Conservation (phyloP, 2,329 filamentous ascomycete genomes). For the Exophiala spinifera region DNA sequence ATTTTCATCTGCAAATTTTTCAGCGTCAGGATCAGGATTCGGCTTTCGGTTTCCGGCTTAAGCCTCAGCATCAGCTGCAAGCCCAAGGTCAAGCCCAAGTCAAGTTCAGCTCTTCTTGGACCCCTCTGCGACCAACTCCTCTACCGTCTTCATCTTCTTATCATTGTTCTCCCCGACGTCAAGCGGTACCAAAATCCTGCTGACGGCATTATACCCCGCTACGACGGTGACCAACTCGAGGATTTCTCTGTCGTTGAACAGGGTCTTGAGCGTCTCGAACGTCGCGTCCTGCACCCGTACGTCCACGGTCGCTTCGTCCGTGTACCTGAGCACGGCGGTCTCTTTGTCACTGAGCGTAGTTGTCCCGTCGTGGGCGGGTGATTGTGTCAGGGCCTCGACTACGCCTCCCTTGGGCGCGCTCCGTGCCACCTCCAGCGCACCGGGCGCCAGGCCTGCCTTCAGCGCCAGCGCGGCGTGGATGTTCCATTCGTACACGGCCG, state of each 20-base stretch:
- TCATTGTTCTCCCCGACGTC: slow-evolving; percentile 55
- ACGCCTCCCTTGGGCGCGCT: slow-evolving; percentile 40
- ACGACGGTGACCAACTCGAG: slow-evolving; percentile 79
- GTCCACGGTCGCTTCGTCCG: slow-evolving; percentile 77
- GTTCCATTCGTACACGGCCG: slow-evolving; percentile 81
- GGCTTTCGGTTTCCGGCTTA: no score
- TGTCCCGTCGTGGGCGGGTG: slow-evolving; percentile 25
- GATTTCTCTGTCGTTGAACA: slow-evolving; percentile 54
- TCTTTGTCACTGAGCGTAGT: slow-evolving; percentile 59
- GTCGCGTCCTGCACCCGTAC: slow-evolving; percentile 66
- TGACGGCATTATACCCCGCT: slow-evolving; percentile 81
- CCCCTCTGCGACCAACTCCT: slow-evolving; percentile 1
- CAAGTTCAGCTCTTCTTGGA: no score
- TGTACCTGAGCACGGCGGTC: slow-evolving; percentile 67
- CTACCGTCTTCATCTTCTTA: slow-evolving; percentile 16
- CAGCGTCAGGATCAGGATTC: no score
- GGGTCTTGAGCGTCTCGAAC: slow-evolving; percentile 62
- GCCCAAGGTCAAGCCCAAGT: no score
- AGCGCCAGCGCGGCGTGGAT: slow-evolving; percentile 68
- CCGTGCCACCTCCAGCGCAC: slow-evolving; percentile 23
- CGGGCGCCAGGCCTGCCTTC: slow-evolving; percentile 35
- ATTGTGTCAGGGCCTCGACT: no score
- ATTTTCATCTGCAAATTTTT: no score
- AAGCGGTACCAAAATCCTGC: slow-evolving; percentile 75
- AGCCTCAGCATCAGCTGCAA: no score